Evolutionary conservation across 2,329 filamentous ascomycete species (phyloP), one percentile per base, ranked within the genome.

Genomic region (Talaromyces verruculosus): DNA sequence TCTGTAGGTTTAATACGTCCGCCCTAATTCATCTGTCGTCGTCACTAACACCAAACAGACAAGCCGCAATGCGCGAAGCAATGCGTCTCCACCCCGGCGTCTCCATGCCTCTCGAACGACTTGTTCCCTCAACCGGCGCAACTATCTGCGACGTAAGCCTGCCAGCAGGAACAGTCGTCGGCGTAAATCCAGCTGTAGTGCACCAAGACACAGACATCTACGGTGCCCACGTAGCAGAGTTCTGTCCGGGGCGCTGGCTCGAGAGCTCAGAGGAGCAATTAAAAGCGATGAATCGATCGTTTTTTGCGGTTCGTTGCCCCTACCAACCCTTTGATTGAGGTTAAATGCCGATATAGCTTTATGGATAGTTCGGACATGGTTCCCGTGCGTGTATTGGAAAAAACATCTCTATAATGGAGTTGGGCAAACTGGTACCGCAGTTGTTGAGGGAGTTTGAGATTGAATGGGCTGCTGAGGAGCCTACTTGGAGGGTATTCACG

Each of bases 71-170:
- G 25, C 49, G 25, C 25, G 49, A 53, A 11, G 49, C 49, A 33
- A 53, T 53, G 49, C 55, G 55, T 39, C 30, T 63, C 17, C 61
- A 63, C 17, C 61, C 61, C 30, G 45, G n/a, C 17, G 61, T 63
- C 2, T 45, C 41, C 10, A 39, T 55, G 28, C 33, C 47, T 1
- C 61, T 63, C 1, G 61, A 63, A n/a, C 43, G 61, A 28, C n/a
- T 35, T 3, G 47, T 53, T 2, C 60, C 60, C 7, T 13, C 45
- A 13, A 13, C 17, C 22, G 60, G 43, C 33, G 45, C 30, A 49
- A 47, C 41, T 1, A 62, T 62, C 43, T 63, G 61, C 35, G 45
- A 19, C 25, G 28, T 35, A 17, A 51, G 15, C 30, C 19, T 63
- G 1, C 61, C 61, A 22, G 45, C 28, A n/a, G 61, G 61, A 25